Conservation (phyloP, 176 grass and related monocot genomes). For the Phragmites australis region DNA sequence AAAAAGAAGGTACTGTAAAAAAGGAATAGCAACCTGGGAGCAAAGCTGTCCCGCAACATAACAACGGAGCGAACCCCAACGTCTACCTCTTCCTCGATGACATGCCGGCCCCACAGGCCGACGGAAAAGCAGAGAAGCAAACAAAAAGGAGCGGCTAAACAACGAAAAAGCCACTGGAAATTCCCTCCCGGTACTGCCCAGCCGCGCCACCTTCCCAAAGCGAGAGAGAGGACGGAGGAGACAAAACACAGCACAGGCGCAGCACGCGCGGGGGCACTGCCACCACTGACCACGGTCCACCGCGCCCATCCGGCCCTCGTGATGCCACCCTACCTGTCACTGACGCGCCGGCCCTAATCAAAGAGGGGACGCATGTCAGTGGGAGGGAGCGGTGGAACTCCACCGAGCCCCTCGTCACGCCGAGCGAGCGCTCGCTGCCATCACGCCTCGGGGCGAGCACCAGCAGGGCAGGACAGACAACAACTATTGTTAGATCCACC, state of each 20-base stretch:
- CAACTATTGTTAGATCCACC: constrained; percentile 43
- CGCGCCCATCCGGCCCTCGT: too few species aligned
- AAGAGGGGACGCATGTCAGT: not conserved
- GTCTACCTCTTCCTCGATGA: not conserved
- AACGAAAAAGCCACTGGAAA: not conserved
- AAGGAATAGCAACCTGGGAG: not conserved
- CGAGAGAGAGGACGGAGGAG: not conserved
- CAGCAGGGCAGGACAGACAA: not conserved
- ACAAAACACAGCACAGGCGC: constrained; percentile 38
- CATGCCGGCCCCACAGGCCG: not conserved
- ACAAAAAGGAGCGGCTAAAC: not conserved
- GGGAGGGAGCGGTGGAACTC: not conserved
- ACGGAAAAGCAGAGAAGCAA: constrained; percentile 18
- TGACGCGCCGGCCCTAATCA: rapidly evolving
- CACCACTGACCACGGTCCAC: constrained; percentile 43
- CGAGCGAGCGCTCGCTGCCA: constrained; percentile 16
- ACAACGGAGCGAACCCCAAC: not conserved
- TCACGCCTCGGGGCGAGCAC: constrained; percentile 37
- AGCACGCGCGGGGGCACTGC: constrained; percentile 44
- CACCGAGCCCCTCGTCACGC: constrained; percentile 41
- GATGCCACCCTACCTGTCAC: not conserved
- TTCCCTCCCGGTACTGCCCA: constrained; percentile 1
- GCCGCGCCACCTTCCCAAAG: not conserved
- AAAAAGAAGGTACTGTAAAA: not conserved
- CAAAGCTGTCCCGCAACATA: not conserved